Evolutionary conservation across 2,329 filamentous ascomycete species (phyloP).

Genomic region (Anthostomella pinea): DNA sequence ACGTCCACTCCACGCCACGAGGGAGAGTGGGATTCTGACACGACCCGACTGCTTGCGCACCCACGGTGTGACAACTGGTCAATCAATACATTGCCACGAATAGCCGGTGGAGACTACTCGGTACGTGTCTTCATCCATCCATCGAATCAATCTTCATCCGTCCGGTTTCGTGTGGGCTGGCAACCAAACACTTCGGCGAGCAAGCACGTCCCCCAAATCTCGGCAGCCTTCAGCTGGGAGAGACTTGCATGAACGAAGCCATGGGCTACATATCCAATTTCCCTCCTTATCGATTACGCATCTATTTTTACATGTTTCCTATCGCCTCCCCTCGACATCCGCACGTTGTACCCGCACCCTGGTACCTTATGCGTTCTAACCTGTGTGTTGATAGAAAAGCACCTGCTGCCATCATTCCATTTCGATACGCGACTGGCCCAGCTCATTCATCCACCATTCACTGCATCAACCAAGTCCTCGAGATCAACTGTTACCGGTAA

Average conservation of each 20-base stretch:
- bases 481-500: no score
- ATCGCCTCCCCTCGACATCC: conserved; percentile 10
- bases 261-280: conserved; percentile 23
- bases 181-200: no score
- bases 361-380: conserved; percentile 10
- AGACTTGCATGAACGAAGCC: conserved; percentile 35
- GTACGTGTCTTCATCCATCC: no score
- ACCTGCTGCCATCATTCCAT: neutral
- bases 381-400: conserved; percentile 13
- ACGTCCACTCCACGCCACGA: conserved; percentile 23
- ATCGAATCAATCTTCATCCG: no score
- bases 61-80: no score
- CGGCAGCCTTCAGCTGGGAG: conserved; percentile 37
- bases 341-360: conserved; percentile 16
- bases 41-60: conserved; percentile 8
- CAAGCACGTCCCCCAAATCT: conserved; percentile 39
- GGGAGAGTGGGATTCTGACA: conserved; percentile 18
- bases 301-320: conserved; percentile 29
- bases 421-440: neutral
- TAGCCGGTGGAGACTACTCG: no score
- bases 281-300: conserved; percentile 25
- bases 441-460: no score
- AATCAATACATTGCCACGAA: no score
- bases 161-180: no score
- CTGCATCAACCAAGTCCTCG: no score